These are phyloP conservation scores for Sanghuangporus weigelae DNA, from an alignment of 1,284 basidiomycete genomes.

Conservation along the genomic window DNA sequence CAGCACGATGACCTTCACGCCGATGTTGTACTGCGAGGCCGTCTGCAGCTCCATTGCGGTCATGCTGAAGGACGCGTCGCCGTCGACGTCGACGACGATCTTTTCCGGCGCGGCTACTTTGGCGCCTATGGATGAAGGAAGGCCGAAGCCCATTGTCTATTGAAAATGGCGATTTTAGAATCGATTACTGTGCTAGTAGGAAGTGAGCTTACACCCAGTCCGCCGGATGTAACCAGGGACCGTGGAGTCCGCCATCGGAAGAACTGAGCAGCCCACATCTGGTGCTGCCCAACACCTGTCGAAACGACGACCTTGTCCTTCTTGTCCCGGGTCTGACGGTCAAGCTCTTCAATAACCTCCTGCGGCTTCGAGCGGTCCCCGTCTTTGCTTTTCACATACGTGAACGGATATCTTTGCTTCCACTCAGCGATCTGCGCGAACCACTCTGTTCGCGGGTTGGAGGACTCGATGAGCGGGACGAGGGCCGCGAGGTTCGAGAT, in stretches of 20 bases:
- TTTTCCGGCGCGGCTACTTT: slow-evolving; percentile 95
- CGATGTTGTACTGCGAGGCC: slow-evolving; percentile 86
- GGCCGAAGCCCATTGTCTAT: slow-evolving; percentile 96
- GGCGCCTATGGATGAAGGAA: slow-evolving; percentile 92
- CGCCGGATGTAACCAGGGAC: slow-evolving; percentile 94
- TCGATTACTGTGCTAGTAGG: slow-evolving; percentile 13
- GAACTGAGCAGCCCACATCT: slow-evolving; percentile 99
- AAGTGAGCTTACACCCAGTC: slow-evolving; percentile 71
- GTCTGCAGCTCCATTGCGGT: slow-evolving; percentile 98
- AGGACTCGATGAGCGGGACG: slow-evolving; percentile 69
- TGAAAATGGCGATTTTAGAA: slow-evolving; percentile 15
- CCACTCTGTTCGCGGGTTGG: slow-evolving; percentile 69
- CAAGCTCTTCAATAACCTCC: slow-evolving; percentile 91
- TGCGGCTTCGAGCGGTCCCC: slow-evolving; percentile 89
- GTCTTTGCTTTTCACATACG: slow-evolving; percentile 63
- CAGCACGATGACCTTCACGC: slow-evolving; percentile 87
- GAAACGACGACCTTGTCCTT: slow-evolving; percentile 89
- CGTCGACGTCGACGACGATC: slow-evolving; percentile 94
- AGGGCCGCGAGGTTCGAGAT: slow-evolving; percentile 77
- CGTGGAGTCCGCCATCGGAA: slow-evolving; percentile 88
- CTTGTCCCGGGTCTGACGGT: slow-evolving; percentile 63
- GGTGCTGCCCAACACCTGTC: slow-evolving; percentile 98
- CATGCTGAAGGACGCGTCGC: slow-evolving; percentile 98
- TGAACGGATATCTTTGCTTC: slow-evolving; percentile 92
- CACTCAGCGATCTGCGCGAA: slow-evolving; percentile 76